phyloP scores from a whole-genome alignment of 2,329 filamentous ascomycete species.

The Capronia americana region DNA sequence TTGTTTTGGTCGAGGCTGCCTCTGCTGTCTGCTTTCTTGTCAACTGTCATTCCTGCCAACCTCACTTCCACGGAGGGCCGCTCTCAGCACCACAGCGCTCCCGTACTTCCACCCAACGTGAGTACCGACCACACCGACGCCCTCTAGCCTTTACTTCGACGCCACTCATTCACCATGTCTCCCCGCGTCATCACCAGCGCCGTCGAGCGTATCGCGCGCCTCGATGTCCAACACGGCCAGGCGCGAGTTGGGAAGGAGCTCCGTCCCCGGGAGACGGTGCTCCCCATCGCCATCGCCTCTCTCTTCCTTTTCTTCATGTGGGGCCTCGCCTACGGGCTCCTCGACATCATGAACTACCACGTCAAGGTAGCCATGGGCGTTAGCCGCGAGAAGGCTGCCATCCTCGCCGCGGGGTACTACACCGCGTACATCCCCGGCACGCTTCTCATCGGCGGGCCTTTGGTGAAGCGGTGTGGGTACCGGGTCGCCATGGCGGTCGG shows the following conservation, averaged over 20 bases:
- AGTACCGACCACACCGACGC: too few species aligned
- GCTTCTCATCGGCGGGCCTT: slow-evolving; percentile 36
- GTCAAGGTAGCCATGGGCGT: slow-evolving; percentile 39
- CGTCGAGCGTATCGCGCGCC: slow-evolving; percentile 49
- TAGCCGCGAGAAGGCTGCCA: slow-evolving; percentile 34
- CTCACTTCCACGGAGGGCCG: too few species aligned
- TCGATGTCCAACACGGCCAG: slow-evolving; percentile 36
- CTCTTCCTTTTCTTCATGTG: slow-evolving; percentile 58
- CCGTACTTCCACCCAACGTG: too few species aligned
- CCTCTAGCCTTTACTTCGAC: not conserved
- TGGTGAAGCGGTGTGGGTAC: slow-evolving; percentile 37
- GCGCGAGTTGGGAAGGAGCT: slow-evolving; percentile 12
- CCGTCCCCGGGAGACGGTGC: slow-evolving; percentile 27
- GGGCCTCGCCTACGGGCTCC: slow-evolving; percentile 59
- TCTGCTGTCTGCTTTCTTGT: not conserved
- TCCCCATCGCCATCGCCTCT: slow-evolving; percentile 33
- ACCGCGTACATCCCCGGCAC: slow-evolving; percentile 36
- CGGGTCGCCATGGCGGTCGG: slow-evolving; percentile 80
- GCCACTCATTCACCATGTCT: not conserved
- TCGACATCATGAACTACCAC: slow-evolving; percentile 54
- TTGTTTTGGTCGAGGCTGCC: not conserved
- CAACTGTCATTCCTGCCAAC: not conserved
- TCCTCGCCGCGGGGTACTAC: slow-evolving; percentile 39
- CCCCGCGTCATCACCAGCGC: slow-evolving; percentile 61
- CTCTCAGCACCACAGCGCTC: too few species aligned